phyloP scores from a whole-genome alignment of 176 grass and related monocot species.

The Aegilops bicornis region DNA sequence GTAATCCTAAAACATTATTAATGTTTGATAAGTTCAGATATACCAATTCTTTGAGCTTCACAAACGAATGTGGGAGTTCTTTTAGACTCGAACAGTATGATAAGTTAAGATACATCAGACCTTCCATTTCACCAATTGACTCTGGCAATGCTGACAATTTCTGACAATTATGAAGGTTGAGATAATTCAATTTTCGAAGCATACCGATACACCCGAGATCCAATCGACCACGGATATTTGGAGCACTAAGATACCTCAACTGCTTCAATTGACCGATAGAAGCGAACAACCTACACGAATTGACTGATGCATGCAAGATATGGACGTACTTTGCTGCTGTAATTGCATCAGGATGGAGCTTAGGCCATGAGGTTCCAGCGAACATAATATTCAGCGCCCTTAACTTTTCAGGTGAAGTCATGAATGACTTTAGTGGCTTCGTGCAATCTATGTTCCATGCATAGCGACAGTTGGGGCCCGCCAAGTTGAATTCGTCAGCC shows the following conservation, averaged over 20 bases:
- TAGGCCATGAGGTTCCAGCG: not conserved
- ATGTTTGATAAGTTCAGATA: not conserved
- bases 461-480: not conserved
- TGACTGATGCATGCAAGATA: not conserved
- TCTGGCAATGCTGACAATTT: not conserved
- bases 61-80: not conserved
- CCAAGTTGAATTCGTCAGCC: not conserved
- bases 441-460: not conserved
- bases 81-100: not conserved
- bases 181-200: not conserved
- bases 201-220: not conserved
- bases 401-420: not conserved
- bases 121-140: not conserved
- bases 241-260: not conserved
- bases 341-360: not conserved
- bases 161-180: not conserved
- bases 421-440: not conserved
- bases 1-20: not conserved
- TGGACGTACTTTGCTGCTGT: not conserved
- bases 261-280: conserved; percentile 7
- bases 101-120: not conserved
- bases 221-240: not conserved
- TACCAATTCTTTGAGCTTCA: not conserved
- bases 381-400: not conserved
- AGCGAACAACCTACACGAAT: not conserved